Base-by-base conservation (phyloP, 805 yeast genomes). In the Pichia thaimueangensis region DNA sequence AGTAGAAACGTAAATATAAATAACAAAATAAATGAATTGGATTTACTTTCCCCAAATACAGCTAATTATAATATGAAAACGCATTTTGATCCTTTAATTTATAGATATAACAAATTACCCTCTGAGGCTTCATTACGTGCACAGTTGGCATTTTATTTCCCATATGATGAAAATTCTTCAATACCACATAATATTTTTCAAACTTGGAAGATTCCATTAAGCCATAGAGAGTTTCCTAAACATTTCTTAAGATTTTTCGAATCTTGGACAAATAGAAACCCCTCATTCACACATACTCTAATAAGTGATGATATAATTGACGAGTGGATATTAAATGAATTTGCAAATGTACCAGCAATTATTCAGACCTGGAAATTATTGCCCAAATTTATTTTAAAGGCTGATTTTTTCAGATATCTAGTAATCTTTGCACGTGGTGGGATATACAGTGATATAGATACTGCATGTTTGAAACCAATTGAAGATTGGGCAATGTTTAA, bases 401-500 rank as follows among this genome's bases (percentile, higher is more conserved):
- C 97, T 0, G 98, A 93, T 63, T 91, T 91, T 58, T 87, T 93
- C 69, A 69, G 97, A 47, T 93, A 93, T 62, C 68, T 93, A 54
- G 78, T 93, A 16, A 65, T 93, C 19, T 82, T 73, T 57, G 96
- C 97, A 7, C 69, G 93, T 39, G 98, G 98, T 10, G 98, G 98
- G 1, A 80, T 86, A 1, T 91, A 91, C 58, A 74, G 94, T 2
- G 98, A 93, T 57, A 81, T 91, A 47, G 98, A 93, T 60, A 93
- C 98, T 1, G 59, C 69, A 30, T 74, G 81, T 21, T 64, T 93
- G 43, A 83, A 86, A 61, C 81, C 91, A 0, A 67, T 88, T 11
- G 73, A 73, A 17, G 54, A 68, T 17, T 93, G 98, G 98, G 67
- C 80, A n/a, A 76, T 91, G 0, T 60, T 63, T 30, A 63, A 70